Base-by-base conservation (phyloP, 2,329 filamentous ascomycete genomes). In the Xenosphaeropsis pyriputrescens region DNA sequence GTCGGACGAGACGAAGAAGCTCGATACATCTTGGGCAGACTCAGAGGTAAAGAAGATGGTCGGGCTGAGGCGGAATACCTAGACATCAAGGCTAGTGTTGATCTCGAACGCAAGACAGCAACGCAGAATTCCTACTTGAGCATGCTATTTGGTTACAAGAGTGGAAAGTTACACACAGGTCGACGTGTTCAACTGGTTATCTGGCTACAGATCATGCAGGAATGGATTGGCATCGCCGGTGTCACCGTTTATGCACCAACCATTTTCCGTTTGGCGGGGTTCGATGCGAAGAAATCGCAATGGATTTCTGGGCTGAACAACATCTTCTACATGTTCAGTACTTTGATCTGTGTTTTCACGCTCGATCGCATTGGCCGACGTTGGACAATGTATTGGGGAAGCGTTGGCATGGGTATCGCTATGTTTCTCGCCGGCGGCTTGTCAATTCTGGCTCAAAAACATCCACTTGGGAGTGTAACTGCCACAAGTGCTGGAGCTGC, bases 201-300 rank as follows among this genome's bases (percentile, higher is more conserved):
- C 29, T 83, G 77, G 76, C 62, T 83, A 7, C 76, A 82, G 56
- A 77, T 82, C 33, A 68, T 82, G 50, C 76, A 81, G 48, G 72
- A 79, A 47, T 80, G 76, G 74, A 68, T 76, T 37, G 75, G 78
- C 0, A 82, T 83, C 42, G 75, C 77, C 0, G 77, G 75, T 32
- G 74, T 83, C 2, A 81, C 76, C 0, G 67, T 82, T 29, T 4
- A 40, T 19, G 39, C 43, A n/a, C 34, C 34, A 9, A 40, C 62
- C 2, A 69, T 83, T 39, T 82, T 81, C 52, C 65, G 68, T 4
- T 78, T 79, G 34, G 77, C 79, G 1, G 78, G 79, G 0, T 79
- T 79, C 44, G 63, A 68, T 40, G 63, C 71, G 0, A 55, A 60
- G 34, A 74, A 79, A 51, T 68, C 68, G 11, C 68, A 75, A 42